These are phyloP conservation scores for Stagonosporopsis rhizophila DNA, from an alignment of 2,329 filamentous ascomycete species.

Conservation along the genomic window DNA sequence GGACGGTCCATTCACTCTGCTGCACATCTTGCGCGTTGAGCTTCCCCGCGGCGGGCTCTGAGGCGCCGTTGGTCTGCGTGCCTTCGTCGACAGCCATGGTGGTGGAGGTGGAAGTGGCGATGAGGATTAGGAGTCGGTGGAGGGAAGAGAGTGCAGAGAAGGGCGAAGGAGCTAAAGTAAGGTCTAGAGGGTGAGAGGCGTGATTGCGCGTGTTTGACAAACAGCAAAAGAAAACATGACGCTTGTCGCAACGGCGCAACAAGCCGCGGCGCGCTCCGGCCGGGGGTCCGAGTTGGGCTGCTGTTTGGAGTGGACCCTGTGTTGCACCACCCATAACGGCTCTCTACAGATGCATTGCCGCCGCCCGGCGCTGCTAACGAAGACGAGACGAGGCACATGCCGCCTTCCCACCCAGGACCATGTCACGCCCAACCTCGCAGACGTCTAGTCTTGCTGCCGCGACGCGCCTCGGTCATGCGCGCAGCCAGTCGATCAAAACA, in stretches of 20 bases:
- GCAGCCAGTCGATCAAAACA: slow-evolving; percentile 44
- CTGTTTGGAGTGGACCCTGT: slow-evolving; percentile 4
- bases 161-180: background rate
- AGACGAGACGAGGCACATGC: slow-evolving; percentile 15
- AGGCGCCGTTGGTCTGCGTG: slow-evolving; percentile 51
- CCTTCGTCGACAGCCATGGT: slow-evolving; percentile 45
- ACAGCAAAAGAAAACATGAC: slow-evolving; percentile 6
- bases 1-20: slow-evolving; percentile 50
- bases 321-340: slow-evolving; percentile 10
- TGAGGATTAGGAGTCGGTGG: background rate
- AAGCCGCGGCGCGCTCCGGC: background rate
- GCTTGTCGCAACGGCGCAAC: slow-evolving; percentile 1
- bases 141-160: background rate
- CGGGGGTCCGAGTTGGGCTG: slow-evolving; percentile 1
- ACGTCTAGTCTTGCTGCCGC: slow-evolving; percentile 30
- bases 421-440: slow-evolving; percentile 40
- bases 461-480: slow-evolving; percentile 26
- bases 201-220: slow-evolving; percentile 8
- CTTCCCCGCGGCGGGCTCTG: slow-evolving; percentile 46
- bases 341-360: slow-evolving; percentile 6
- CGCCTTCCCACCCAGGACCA: slow-evolving; percentile 17
- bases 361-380: background rate
- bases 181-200: background rate
- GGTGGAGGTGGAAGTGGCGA: background rate
- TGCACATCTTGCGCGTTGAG: slow-evolving; percentile 36